Base-by-base conservation (phyloP, 2,329 filamentous ascomycete genomes). In the Fusarium staphyleae region DNA sequence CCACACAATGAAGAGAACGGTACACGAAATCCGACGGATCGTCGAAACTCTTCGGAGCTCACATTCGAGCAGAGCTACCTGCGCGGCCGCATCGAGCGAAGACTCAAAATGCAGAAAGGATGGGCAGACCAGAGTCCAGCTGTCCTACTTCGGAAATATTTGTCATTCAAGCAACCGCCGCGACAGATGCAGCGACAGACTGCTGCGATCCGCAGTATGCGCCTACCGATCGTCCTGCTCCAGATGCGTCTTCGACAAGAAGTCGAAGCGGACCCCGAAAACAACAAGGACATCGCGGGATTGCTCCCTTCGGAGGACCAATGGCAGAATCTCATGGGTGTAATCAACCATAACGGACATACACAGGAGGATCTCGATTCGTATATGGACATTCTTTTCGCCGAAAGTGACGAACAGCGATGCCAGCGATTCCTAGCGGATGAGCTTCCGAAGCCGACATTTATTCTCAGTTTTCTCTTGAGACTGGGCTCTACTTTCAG, bases 381-480 rank as follows among this genome's bases (percentile, higher is more conserved):
- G 14, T 74, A 68, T 26, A 28, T 67, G 18, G 55, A 70, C 11
- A 67, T 74, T 12, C 57, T 74, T 13, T 53, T 67, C 14, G 70
- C 66, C 15, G 53, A 47, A 15, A 64, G 62, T 15, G 72, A 74
- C 36, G 60, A 73, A 29, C 61, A 70, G 29, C 66, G 70, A 36
- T 74, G 72, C 35, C 43, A 57, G 19, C 54, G 69, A n/a, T 68
- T 72, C n/a, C 41, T 74, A 29, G 60, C 66, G 44, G 57, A 62
- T 12, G 50, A 60, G 15, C 50, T 39, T 10, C 45, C 52, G 2
- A 65, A 62, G 10, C 72, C 71, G 3, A 53, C 54, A 7, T 73
- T 73, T 32, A 57, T 74, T 24, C 57, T 72, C 14, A 62, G 63
- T 14, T 72, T 71, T 49, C 57, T 74, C 18, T 22, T 74, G 1